Base-by-base conservation (phyloP, 2,329 filamentous ascomycete genomes). In the Aspergillus oerlinghausenensis region DNA sequence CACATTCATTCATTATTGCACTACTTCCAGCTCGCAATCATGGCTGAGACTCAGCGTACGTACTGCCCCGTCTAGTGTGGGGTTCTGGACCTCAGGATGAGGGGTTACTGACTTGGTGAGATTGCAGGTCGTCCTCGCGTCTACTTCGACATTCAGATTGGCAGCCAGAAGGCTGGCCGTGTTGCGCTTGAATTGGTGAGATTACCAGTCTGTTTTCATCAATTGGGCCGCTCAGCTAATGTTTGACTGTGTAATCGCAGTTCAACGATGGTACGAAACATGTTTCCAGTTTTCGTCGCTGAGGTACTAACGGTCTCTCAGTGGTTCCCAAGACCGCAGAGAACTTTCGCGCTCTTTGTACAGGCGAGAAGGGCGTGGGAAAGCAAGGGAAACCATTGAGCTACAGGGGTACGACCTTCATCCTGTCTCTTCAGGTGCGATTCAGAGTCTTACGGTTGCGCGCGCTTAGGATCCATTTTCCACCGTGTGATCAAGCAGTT, bases 401-500 rank as follows among this genome's bases (percentile, higher is more conserved):
- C 80, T 99, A 91, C 85, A 97, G 97, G 82, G 84, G 80, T 78
- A 70, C 49, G 69, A 59, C 43, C 32, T 50, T 51, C 48, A 49
- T 32, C 32, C 32, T 50, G 5, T 38, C 32, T 26, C 48, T 23
- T 32, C 45, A 45, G 47, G 38, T 35, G 32, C 21, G 50, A 5
- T 28, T 21, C 40, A n/a, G 11, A 23, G 19, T 45, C 47, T 59
- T 49, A 60, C 49, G 49, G 42, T 47, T 47, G 21, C 43, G 19
- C 21, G 14, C 17, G 42, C 25, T 32, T 56, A 80, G 89, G 90
- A 65, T 95, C 90, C 59, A 81, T 80, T 66, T 97, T 99, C 82
- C 93, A 99, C 81, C 89, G 93, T 52, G 89, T 99, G 63, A 99
- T 99, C 80, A 97, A 97, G 82, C 85, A 90, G 69, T 99, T 99